phyloP scores from a whole-genome alignment of 1,284 basidiomycete genomes.

The Austroboletus rostrupii region DNA sequence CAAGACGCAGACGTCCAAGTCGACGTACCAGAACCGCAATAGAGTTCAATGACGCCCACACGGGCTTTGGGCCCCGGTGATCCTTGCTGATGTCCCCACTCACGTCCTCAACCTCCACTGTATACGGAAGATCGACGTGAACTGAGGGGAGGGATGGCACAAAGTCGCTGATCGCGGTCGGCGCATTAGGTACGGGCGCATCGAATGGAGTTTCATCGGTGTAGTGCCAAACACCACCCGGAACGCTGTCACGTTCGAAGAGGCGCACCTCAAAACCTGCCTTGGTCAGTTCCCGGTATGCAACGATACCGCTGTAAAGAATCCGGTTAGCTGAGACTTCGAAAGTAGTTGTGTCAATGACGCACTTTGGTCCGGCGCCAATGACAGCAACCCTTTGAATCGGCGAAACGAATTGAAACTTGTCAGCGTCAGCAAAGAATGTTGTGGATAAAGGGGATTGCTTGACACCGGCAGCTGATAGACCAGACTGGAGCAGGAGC shows the following conservation, averaged over 20 bases:
- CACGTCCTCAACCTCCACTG: constrained; percentile 5
- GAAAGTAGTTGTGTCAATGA: too few relatives aligned
- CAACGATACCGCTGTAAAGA: constrained; percentile 1
- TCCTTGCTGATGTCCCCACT: constrained; percentile 1
- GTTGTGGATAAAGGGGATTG: not conserved
- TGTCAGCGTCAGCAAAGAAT: not conserved
- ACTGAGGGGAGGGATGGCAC: constrained; percentile 8
- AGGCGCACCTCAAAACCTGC: constrained; percentile 13
- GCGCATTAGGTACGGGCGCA: not conserved
- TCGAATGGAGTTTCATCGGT: constrained; percentile 2
- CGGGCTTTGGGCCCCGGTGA: constrained; percentile 7
- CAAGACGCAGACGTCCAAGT: not conserved
- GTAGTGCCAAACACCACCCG: constrained; percentile 5
- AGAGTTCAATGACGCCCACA: constrained; percentile 13
- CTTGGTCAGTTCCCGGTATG: constrained; percentile 11
- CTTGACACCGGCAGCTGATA: not conserved
- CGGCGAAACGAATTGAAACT: constrained; percentile 5
- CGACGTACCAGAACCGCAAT: constrained; percentile 8
- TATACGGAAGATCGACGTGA: constrained; percentile 5
- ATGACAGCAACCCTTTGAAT: constrained; percentile 12
- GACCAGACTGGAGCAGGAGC: not conserved
- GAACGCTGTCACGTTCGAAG: constrained; percentile 14
- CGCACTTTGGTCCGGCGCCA: constrained; percentile 12
- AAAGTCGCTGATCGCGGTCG: constrained; percentile 3
- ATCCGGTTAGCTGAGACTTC: too few relatives aligned